A percentile compares a stretch with the other conserved stretches of the same genome.
phyloP scores from a whole-genome alignment of 352 stramenopile species.

The Pythium dissimile region DNA sequence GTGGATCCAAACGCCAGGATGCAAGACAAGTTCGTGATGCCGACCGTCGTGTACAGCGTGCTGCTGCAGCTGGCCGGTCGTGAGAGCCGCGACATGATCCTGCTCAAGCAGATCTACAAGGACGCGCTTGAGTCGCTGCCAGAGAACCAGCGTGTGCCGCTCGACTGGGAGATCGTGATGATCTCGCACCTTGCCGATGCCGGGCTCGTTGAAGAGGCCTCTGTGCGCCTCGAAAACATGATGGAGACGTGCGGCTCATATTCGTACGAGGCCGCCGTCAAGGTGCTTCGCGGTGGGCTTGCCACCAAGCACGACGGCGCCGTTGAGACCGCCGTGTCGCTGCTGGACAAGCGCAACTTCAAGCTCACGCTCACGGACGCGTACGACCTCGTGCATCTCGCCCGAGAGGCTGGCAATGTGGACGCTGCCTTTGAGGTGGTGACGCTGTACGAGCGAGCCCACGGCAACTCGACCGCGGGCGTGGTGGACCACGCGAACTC shows the following conservation, averaged over 20 bases:
- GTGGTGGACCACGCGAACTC: slow-evolving; percentile 8
- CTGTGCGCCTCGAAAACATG: slow-evolving; percentile 39
- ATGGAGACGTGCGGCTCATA: slow-evolving; percentile 30
- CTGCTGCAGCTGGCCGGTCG: slow-evolving; percentile 36
- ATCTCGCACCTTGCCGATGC: slow-evolving; percentile 37
- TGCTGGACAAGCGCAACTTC: slow-evolving; percentile 46
- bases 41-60: slow-evolving; percentile 39
- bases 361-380: slow-evolving; percentile 33
- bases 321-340: slow-evolving; percentile 28
- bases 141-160: slow-evolving; percentile 28
- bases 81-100: slow-evolving; percentile 28
- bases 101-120: slow-evolving; percentile 44
- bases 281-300: slow-evolving; percentile 38
- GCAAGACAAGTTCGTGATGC: slow-evolving; percentile 44
- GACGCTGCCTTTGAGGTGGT: slow-evolving; percentile 41
- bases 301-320: slow-evolving; percentile 21
- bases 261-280: slow-evolving; percentile 38
- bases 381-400: slow-evolving; percentile 56
- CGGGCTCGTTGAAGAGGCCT: slow-evolving; percentile 37
- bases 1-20: slow-evolving; percentile 12
- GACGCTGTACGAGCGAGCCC: slow-evolving; percentile 43
- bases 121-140: slow-evolving; percentile 36
- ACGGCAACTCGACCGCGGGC: slow-evolving; percentile 26
- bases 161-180: slow-evolving; percentile 42
- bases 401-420: slow-evolving; percentile 34